Evolutionary conservation across 2,329 filamentous ascomycete species (phyloP).

Genomic region (Penicillium hordei): DNA sequence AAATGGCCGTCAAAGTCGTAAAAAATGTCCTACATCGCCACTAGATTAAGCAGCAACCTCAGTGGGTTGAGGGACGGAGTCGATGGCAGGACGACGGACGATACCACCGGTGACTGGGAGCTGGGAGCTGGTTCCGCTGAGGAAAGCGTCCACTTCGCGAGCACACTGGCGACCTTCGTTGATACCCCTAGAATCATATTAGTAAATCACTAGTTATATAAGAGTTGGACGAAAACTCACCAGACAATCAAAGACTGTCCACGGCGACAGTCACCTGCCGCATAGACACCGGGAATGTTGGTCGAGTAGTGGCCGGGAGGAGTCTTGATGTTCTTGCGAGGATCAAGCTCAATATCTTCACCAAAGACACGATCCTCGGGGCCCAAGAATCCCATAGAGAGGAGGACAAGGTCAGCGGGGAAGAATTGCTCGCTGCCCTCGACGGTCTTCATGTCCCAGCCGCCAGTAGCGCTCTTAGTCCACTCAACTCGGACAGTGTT

Average conservation of each 20-base stretch:
- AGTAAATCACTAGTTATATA: background rate
- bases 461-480: slow-evolving; percentile 83
- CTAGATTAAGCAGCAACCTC: slow-evolving; percentile 32
- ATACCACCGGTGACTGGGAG: slow-evolving; percentile 93
- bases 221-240: slow-evolving; percentile 53
- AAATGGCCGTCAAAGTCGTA: slow-evolving; percentile 16
- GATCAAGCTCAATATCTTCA: slow-evolving; percentile 85
- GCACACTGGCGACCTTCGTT: slow-evolving; percentile 94
- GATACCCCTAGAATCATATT: slow-evolving; percentile 66
- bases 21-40: background rate
- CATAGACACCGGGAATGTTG: slow-evolving; percentile 84
- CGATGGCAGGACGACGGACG: slow-evolving; percentile 69
- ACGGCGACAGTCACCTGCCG: slow-evolving; percentile 90
- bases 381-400: slow-evolving; percentile 97
- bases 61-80: slow-evolving; percentile 39
- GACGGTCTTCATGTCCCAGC: slow-evolving; percentile 98
- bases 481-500: slow-evolving; percentile 94
- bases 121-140: slow-evolving; percentile 71
- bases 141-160: slow-evolving; percentile 85
- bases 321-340: slow-evolving; percentile 95
- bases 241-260: slow-evolving; percentile 96
- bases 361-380: slow-evolving; percentile 86
- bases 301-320: slow-evolving; percentile 82
- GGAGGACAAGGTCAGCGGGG: slow-evolving; percentile 87
- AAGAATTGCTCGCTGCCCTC: slow-evolving; percentile 94